Evolutionary conservation across 2,329 filamentous ascomycete species (phyloP), one percentile per base, ranked within the genome.

Genomic region (Tolypocladium endophyticum): DNA sequence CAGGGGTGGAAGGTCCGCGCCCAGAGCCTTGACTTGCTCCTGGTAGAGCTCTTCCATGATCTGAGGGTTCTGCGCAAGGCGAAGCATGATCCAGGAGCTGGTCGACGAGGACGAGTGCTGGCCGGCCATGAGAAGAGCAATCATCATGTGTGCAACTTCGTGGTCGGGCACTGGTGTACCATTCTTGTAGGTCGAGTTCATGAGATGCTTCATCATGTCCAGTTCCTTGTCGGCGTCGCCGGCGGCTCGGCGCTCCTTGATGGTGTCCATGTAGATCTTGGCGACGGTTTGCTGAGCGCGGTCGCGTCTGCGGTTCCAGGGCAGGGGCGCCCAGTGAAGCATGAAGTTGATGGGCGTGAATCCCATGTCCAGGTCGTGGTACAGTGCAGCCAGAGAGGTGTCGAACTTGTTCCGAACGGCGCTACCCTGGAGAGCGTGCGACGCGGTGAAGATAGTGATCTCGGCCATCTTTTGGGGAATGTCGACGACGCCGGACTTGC

Each of bases 61-160:
- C 23, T 92, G 80, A 16, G 91, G 90, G 68, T 88, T 82, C 61
- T 87, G 83, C 33, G 91, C 90, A 43, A 96, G 84, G 64, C 87
- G 88, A 47, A 95, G 81, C 72, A 94, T 81, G 68, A 95, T 92
- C 90, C 91, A 96, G 45, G 90, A 84, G 68, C 85, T 87, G 45
- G 89, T 92, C 25, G 90, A 91, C 4, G 90, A 90, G 2, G 90
- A 93, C 2, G 89, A 93, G 77, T 96, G 91, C 72, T 96, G 91
- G 59, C 91, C 91, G 61, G 90, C 91, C 90, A 96, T 95, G 63
- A 96, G 84, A 28, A 96, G 82, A 7, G 90, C 90, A 73, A 96
- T 96, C 89, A 96, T 93, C 84, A 96, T 93, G 76, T 94, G 88
- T 28, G 91, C 90, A 61, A 95, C 83, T 73, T 96, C 90, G 68